A percentile compares a stretch with the other conserved stretches of the same genome.
Conservation (phyloP, 306 rosid species). For the Ormosia emarginata region DNA sequence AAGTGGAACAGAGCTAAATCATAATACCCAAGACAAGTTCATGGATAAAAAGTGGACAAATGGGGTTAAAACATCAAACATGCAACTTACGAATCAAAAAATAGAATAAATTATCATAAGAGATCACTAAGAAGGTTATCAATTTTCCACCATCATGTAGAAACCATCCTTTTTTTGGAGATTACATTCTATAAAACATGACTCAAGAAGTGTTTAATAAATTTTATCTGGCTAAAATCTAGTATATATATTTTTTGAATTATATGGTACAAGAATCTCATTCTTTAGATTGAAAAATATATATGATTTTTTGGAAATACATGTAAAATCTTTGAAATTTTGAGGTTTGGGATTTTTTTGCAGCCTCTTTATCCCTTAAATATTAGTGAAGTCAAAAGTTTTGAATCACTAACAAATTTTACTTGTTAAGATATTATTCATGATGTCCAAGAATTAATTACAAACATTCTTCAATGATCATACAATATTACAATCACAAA, state of each 20-base stretch:
- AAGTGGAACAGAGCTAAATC: not conserved
- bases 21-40: not conserved
- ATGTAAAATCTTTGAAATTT: no score
- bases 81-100: not conserved
- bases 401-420: not conserved
- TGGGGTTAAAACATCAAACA: not conserved
- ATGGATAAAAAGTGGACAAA: not conserved
- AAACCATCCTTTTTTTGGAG: not conserved
- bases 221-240: conserved; percentile 1
- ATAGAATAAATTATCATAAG: not conserved
- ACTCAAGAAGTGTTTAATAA: not conserved
- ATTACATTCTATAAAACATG: not conserved
- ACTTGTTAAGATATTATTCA: not conserved
- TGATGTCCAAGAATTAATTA: not conserved
- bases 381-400: not conserved
- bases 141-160: not conserved
- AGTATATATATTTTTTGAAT: not conserved
- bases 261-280: not conserved
- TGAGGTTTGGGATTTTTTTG: not conserved
- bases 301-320: not conserved
- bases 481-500: not conserved
- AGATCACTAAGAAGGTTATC: not conserved
- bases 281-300: not conserved
- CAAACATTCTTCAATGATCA: not conserved
- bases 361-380: not conserved